Conservation (phyloP, 768 basidiomycete genomes). For the Kwoniella bestiolae region DNA sequence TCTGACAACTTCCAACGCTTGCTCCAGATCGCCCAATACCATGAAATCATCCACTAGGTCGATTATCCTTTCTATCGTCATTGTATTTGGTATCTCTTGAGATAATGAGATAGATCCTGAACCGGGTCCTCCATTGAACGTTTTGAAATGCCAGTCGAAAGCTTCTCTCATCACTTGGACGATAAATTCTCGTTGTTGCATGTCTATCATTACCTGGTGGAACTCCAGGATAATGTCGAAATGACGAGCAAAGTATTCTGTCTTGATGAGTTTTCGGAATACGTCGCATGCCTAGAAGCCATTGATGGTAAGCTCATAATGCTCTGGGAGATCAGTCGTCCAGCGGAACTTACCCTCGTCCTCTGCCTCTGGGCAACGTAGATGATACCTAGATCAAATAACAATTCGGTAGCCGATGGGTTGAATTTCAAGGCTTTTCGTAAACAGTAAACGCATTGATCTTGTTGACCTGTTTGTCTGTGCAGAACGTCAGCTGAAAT, state of each 20-base stretch:
- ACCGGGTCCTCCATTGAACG: slow-evolving; percentile 58
- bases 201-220: slow-evolving; percentile 74
- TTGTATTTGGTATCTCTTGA: slow-evolving; percentile 21
- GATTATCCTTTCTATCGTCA: slow-evolving; percentile 62
- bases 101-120: slow-evolving; percentile 32
- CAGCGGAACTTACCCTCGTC: slow-evolving; percentile 63
- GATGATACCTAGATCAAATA: slow-evolving; percentile 86
- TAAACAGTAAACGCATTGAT: slow-evolving; percentile 88
- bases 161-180: slow-evolving; percentile 72
- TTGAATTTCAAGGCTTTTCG: slow-evolving; percentile 78
- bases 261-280: slow-evolving; percentile 72
- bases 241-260: slow-evolving; percentile 67
- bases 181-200: slow-evolving; percentile 70
- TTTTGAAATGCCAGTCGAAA: slow-evolving; percentile 68
- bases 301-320: slow-evolving; percentile 11
- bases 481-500: background rate
- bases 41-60: slow-evolving; percentile 84
- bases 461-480: slow-evolving; percentile 28
- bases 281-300: slow-evolving; percentile 65
- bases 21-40: slow-evolving; percentile 68
- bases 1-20: slow-evolving; percentile 71
- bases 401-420: slow-evolving; percentile 77
- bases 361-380: slow-evolving; percentile 76
- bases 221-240: slow-evolving; percentile 77
- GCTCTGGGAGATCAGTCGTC: background rate